These are phyloP conservation scores for Tolypocladium sp. DNA, from an alignment of 2,329 filamentous ascomycete species.

Conservation along the genomic window DNA sequence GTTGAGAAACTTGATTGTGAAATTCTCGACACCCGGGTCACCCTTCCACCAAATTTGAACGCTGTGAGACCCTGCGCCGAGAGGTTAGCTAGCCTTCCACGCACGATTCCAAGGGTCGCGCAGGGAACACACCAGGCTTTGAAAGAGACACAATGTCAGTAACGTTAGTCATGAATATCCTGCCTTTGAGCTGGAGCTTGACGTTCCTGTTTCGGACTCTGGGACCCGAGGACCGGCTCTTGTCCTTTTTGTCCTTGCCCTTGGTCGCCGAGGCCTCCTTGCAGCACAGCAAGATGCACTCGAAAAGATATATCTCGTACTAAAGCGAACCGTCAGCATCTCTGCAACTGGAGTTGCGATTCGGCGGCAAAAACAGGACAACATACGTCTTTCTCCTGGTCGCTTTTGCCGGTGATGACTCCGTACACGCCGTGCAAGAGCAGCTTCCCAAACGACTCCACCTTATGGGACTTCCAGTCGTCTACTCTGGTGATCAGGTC, in stretches of 20 bases:
- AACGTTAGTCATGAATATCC: constrained; percentile 99
- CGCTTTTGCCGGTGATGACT: constrained; percentile 81
- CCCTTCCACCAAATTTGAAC: constrained; percentile 99
- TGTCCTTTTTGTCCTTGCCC: constrained; percentile 66
- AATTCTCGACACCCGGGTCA: constrained; percentile 90
- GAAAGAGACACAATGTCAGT: constrained; percentile 84
- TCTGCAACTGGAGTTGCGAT: background rate
- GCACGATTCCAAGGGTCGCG: background rate
- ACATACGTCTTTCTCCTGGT: constrained; percentile 81
- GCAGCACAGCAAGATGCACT: constrained; percentile 90
- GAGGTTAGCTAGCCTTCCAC: background rate
- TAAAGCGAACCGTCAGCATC: constrained; percentile 25
- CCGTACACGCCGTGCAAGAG: constrained; percentile 85
- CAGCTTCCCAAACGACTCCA: constrained; percentile 85
- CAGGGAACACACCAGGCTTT: constrained; percentile 63
- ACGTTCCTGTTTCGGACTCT: constrained; percentile 58
- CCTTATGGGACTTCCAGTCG: constrained; percentile 91
- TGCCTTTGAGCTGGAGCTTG: constrained; percentile 88
- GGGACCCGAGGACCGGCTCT: constrained; percentile 44
- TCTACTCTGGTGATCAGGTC: constrained; percentile 79
- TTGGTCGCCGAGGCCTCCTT: constrained; percentile 89
- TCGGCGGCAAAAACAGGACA: constrained; percentile 7
- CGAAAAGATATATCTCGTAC: constrained; percentile 98
- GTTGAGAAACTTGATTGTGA: constrained; percentile 85
- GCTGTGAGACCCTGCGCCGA: constrained; percentile 67